These are phyloP conservation scores for Bruguiera sexangula DNA, from an alignment of 345 rosid genomes.

Conservation along the genomic window DNA sequence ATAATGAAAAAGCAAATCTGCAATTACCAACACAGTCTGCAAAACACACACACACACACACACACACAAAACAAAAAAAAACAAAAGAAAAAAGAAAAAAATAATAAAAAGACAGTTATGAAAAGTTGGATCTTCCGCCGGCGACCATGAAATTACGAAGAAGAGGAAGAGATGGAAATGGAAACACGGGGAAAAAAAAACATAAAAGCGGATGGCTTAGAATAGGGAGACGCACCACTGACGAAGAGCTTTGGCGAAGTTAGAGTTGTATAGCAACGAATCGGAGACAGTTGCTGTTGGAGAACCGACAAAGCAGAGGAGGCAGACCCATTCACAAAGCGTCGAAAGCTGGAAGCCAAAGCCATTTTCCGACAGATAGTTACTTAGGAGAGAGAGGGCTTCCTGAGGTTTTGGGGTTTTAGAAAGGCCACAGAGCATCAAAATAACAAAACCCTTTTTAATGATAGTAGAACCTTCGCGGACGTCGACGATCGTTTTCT, in stretches of 20 bases:
- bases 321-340: constrained; percentile 29
- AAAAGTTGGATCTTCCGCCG: too few relatives aligned
- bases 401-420: neutral
- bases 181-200: too few relatives aligned
- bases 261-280: constrained; percentile 56
- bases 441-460: neutral
- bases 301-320: constrained; percentile 25
- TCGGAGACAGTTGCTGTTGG: constrained; percentile 27
- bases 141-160: neutral
- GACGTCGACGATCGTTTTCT: too few relatives aligned
- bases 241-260: constrained; percentile 80
- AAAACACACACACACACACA: too few relatives aligned
- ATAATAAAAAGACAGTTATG: too few relatives aligned
- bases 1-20: neutral
- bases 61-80: too few relatives aligned
- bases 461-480: too few relatives aligned
- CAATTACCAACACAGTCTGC: neutral
- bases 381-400: too few relatives aligned
- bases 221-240: constrained; percentile 42
- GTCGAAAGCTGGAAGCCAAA: constrained; percentile 47
- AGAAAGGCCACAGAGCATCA: too few relatives aligned
- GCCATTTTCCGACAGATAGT: constrained; percentile 42
- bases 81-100: neutral
- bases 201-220: neutral
- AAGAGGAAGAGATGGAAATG: neutral